Evolutionary conservation across 2,329 filamentous ascomycete species (phyloP).

Genomic region (Pestalotiopsis sp.): DNA sequence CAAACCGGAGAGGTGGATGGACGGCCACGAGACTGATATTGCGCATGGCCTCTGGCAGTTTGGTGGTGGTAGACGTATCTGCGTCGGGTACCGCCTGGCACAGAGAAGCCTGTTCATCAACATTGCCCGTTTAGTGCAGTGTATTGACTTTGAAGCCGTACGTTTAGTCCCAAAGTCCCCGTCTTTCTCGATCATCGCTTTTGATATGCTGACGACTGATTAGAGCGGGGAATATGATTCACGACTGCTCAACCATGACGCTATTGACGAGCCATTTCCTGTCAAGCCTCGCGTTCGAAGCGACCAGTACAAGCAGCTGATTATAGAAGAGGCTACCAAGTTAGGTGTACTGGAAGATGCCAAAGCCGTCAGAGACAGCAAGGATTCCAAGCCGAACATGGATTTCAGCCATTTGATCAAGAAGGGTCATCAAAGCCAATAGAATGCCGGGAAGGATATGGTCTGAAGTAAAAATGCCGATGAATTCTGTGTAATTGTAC

Average conservation of each 20-base stretch:
- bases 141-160: not conserved
- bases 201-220: not conserved
- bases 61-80: not conserved
- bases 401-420: not conserved
- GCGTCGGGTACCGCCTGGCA: not conserved
- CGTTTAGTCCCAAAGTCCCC: not conserved
- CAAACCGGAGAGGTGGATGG: not conserved
- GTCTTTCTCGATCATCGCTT: too few relatives aligned
- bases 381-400: not conserved
- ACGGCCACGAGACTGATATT: slow-evolving; percentile 4
- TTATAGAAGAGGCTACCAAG: not conserved
- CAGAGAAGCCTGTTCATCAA: slow-evolving; percentile 4
- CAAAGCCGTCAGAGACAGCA: not conserved
- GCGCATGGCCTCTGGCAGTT: slow-evolving; percentile 1
- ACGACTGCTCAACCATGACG: not conserved
- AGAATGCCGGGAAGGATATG: too few relatives aligned
- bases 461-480: too few relatives aligned
- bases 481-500: not conserved
- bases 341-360: not conserved
- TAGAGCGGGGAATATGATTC: not conserved
- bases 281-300: not conserved
- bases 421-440: not conserved
- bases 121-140: slow-evolving; percentile 1
- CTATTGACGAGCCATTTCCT: not conserved
- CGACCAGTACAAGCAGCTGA: not conserved